These are phyloP conservation scores for Spiromastix sp. DNA, from an alignment of 2,329 filamentous ascomycete species.

Conservation along the genomic window DNA sequence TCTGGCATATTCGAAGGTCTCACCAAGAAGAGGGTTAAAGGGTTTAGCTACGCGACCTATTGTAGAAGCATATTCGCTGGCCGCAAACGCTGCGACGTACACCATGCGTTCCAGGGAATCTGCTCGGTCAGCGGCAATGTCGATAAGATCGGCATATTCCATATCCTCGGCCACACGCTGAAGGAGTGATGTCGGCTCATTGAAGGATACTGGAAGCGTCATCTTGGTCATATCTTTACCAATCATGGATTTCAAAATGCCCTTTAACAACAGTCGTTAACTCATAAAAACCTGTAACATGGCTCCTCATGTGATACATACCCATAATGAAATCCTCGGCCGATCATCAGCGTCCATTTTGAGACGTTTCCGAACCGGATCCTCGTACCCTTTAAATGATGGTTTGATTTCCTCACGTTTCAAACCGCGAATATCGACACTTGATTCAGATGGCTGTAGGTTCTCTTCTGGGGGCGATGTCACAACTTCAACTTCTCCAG, in stretches of 20 bases:
- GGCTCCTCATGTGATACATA: no score
- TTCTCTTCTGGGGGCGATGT: constrained; percentile 38
- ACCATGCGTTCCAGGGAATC: constrained; percentile 88
- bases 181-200: constrained; percentile 90
- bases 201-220: constrained; percentile 96
- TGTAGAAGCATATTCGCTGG: constrained; percentile 92
- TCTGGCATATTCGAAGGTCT: constrained; percentile 92
- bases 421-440: constrained; percentile 33
- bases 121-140: constrained; percentile 70
- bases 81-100: constrained; percentile 91
- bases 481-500: constrained; percentile 60
- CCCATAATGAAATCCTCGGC: constrained; percentile 93
- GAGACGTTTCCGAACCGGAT: constrained; percentile 65
- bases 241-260: constrained; percentile 98
- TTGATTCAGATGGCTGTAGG: constrained; percentile 32
- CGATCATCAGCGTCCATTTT: constrained; percentile 87
- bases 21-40: constrained; percentile 91
- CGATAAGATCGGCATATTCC: constrained; percentile 90
- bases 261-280: constrained; percentile 51
- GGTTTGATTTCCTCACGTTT: constrained; percentile 57
- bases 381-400: constrained; percentile 85
- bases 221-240: constrained; percentile 99
- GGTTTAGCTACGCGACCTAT: constrained; percentile 96
- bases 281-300: no score
- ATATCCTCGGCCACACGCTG: constrained; percentile 95